phyloP scores from a whole-genome alignment of 176 grass and related monocot species.

The Echinochloa phyllopogon region DNA sequence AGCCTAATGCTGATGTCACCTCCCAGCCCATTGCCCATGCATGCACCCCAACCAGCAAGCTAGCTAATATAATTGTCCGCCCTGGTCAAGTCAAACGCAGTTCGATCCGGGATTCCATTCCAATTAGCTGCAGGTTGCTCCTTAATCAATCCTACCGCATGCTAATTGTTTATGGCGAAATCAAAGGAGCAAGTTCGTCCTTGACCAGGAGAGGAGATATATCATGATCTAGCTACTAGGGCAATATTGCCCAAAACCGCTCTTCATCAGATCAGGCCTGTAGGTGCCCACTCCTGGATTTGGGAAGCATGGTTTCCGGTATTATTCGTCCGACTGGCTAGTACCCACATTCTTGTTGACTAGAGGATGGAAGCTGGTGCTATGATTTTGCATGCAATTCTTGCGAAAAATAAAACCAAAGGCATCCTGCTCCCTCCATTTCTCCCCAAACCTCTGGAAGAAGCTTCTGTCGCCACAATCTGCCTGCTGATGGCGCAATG shows the following conservation, averaged over 20 bases:
- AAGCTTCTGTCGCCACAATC: too few relatives aligned
- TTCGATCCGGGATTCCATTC: neutral
- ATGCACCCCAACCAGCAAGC: neutral
- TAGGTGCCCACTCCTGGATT: neutral
- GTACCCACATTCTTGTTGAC: neutral
- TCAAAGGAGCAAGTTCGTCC: neutral
- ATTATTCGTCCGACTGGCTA: neutral
- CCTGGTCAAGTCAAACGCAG: conserved; percentile 10
- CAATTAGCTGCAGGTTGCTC: conserved; percentile 18
- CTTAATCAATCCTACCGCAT: conserved; percentile 9
- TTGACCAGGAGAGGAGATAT: conserved; percentile 27
- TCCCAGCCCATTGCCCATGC: neutral
- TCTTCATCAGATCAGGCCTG: neutral
- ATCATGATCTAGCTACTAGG: conserved; percentile 7
- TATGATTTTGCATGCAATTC: neutral
- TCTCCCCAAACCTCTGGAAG: too few relatives aligned
- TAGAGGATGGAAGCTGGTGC: too few relatives aligned
- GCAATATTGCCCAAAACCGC: conserved; percentile 24
- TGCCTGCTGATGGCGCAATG: too few relatives aligned
- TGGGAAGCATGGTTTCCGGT: neutral
- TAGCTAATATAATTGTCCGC: neutral
- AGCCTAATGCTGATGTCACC: conserved; percentile 39
- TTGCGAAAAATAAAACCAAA: too few relatives aligned
- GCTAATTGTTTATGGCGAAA: conserved; percentile 15
- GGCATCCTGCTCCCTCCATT: too few relatives aligned